Conservation (phyloP, 2,329 filamentous ascomycete species). For the Chaetoscypha palmicola region DNA sequence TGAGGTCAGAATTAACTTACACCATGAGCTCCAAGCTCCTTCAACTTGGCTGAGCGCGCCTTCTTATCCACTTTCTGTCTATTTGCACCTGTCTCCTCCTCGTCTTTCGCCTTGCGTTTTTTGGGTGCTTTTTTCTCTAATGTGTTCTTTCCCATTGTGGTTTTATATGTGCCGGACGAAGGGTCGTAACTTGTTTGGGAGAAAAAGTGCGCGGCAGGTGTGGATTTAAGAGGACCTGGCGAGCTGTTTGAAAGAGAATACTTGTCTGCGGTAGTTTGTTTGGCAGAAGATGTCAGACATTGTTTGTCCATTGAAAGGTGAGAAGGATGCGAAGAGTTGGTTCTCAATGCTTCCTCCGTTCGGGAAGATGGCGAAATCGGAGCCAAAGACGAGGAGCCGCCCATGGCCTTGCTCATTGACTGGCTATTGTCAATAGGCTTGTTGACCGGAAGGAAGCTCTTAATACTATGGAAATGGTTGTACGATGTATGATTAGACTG, state of each 20-base stretch:
- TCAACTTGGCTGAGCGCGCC: constrained; percentile 11
- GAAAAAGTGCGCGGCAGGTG: not conserved
- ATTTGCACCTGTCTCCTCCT: not conserved
- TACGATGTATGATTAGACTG: not conserved
- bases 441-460: constrained; percentile 20
- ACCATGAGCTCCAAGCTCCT: constrained; percentile 11
- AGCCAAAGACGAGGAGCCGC: too few species aligned
- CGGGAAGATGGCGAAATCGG: not conserved
- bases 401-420: not conserved
- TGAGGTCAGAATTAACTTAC: constrained; percentile 16
- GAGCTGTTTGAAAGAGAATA: not conserved
- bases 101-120: constrained; percentile 13
- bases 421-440: constrained; percentile 9
- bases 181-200: constrained; percentile 2
- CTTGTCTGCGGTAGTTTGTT: not conserved
- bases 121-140: constrained; percentile 2
- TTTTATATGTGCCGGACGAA: not conserved
- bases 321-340: too few species aligned
- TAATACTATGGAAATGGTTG: constrained; percentile 12
- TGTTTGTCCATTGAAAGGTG: not conserved
- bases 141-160: not conserved
- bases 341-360: too few species aligned
- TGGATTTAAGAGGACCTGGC: not conserved
- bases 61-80: constrained; percentile 15
- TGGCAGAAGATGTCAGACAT: not conserved